A percentile compares a stretch with the other conserved stretches of the same genome.
Conservation (phyloP, 495 filamentous ascomycete genomes). For the Letharia columbiana region DNA sequence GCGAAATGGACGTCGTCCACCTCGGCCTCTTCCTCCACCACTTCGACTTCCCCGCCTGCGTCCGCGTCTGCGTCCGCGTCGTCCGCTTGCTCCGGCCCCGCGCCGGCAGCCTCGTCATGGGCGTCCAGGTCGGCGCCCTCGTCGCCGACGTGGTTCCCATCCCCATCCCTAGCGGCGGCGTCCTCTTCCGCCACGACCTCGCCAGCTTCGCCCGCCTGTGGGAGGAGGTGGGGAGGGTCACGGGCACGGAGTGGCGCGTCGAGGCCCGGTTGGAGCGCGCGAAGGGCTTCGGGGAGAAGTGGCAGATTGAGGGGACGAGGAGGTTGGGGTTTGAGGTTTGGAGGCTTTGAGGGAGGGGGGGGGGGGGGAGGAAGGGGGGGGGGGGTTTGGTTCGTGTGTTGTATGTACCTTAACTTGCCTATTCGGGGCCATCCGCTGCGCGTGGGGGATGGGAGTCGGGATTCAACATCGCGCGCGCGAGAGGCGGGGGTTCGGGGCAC, state of each 20-base stretch:
- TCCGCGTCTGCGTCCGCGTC: constrained; percentile 38
- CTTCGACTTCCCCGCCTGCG: constrained; percentile 47
- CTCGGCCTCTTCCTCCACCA: constrained; percentile 51
- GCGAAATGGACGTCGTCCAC: constrained; percentile 48
- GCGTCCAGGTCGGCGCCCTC: constrained; percentile 3
- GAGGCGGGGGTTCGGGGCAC: too few relatives aligned
- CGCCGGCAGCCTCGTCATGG: constrained; percentile 10
- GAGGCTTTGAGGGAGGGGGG: background rate
- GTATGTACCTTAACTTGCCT: too few relatives aligned
- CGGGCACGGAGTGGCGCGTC: constrained; percentile 10
- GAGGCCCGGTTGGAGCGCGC: constrained; percentile 13
- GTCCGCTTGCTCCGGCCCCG: background rate
- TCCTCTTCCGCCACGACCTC: constrained; percentile 39
- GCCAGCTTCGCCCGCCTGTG: constrained; percentile 42
- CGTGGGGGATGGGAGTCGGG: too few relatives aligned
- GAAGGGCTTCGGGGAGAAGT: constrained; percentile 13
- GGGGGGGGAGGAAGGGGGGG: background rate
- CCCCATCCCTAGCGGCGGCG: constrained; percentile 6
- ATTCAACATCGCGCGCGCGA: too few relatives aligned
- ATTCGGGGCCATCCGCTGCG: too few relatives aligned
- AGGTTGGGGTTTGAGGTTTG: constrained; percentile 15
- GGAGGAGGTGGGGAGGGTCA: constrained; percentile 35
- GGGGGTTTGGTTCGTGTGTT: too few relatives aligned
- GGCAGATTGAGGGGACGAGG: constrained; percentile 16
- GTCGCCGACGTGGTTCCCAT: background rate